Evolutionary conservation across 2,329 filamentous ascomycete genomes (phyloP).

Genomic region (Sporothrix variecibatus): DNA sequence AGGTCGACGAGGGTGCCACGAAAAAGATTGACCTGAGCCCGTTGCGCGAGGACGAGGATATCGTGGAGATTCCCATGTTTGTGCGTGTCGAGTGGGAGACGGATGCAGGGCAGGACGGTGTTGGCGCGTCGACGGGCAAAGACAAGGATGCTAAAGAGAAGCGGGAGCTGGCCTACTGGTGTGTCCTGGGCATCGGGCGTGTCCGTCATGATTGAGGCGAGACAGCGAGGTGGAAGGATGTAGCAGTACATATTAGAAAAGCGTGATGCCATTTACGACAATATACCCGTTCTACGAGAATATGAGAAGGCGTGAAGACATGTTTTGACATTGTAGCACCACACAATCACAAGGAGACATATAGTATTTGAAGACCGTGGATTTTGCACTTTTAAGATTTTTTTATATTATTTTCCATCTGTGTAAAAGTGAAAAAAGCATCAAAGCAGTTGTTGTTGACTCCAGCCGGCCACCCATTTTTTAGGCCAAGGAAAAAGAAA

Average conservation of each 20-base stretch:
- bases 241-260: neutral
- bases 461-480: neutral
- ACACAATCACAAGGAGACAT: neutral
- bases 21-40: conserved; percentile 46
- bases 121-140: conserved; percentile 54
- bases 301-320: neutral
- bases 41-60: conserved; percentile 60
- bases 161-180: conserved; percentile 93
- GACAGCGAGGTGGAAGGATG: neutral
- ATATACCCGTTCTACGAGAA: conserved; percentile 5
- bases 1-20: conserved; percentile 31
- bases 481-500: neutral
- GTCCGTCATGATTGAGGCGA: conserved; percentile 55
- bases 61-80: conserved; percentile 90
- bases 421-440: conserved; percentile 22
- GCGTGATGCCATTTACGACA: conserved; percentile 2
- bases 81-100: conserved; percentile 89
- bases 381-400: conserved; percentile 23
- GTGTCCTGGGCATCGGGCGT: conserved; percentile 82
- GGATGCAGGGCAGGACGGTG: conserved; percentile 63
- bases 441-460: neutral
- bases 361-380: conserved; percentile 1
- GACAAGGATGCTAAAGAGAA: conserved; percentile 70
- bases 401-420: conserved; percentile 25
- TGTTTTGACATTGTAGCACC: too few species aligned